Evolutionary conservation across 2,329 filamentous ascomycete species (phyloP).

Genomic region (Sclerotinia borealis): DNA sequence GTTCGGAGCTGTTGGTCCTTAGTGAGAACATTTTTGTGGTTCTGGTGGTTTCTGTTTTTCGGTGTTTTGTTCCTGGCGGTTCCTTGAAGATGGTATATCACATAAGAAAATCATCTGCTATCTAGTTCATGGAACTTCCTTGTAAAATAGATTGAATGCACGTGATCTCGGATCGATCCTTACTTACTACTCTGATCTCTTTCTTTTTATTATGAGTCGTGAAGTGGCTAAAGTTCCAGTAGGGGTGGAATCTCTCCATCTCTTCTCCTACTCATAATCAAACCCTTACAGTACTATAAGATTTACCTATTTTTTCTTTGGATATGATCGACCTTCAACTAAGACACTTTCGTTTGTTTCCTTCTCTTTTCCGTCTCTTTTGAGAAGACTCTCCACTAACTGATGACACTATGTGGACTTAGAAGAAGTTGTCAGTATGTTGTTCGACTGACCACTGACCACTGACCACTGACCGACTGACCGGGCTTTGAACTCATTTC

Average conservation of each 20-base stretch:
- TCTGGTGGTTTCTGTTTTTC: not conserved
- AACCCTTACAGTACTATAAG: not conserved
- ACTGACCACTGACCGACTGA: too few species aligned
- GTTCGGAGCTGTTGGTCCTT: slow-evolving; percentile 4
- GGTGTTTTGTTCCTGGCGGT: not conserved
- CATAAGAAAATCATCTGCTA: not conserved
- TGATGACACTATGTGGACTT: not conserved
- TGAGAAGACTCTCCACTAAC: not conserved
- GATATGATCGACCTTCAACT: slow-evolving; percentile 1
- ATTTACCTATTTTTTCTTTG: not conserved
- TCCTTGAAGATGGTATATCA: not conserved
- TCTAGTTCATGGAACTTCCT: not conserved
- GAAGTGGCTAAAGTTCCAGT: too few species aligned
- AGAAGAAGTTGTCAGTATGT: not conserved
- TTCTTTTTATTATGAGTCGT: not conserved
- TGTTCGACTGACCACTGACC: too few species aligned
- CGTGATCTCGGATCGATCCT: not conserved
- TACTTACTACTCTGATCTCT: not conserved
- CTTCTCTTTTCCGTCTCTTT: not conserved
- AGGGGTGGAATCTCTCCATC: not conserved
- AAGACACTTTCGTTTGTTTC: not conserved
- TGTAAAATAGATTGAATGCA: not conserved
- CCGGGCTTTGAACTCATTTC: not conserved
- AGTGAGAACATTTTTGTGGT: not conserved
- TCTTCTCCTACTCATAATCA: not conserved